A percentile compares a stretch with the other conserved stretches of the same genome.
These are phyloP conservation scores for Fusarium sp. DNA, from an alignment of 2,329 filamentous ascomycete genomes.

Conservation along the genomic window DNA sequence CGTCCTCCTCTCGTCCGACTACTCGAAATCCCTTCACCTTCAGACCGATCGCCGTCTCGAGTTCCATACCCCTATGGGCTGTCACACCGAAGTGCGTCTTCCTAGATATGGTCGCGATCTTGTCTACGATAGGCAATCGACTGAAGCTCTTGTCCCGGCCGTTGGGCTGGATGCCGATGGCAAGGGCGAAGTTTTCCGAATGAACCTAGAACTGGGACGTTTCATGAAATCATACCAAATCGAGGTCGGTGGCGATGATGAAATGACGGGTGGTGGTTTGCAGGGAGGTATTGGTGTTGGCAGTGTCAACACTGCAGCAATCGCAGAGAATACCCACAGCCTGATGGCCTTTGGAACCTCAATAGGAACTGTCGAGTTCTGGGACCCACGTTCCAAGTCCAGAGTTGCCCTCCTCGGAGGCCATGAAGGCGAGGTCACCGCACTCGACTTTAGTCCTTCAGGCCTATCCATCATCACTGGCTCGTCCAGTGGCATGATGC, in stretches of 20 bases:
- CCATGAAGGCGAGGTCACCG: slow-evolving; percentile 81
- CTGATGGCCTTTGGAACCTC: slow-evolving; percentile 94
- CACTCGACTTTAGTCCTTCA: slow-evolving; percentile 85
- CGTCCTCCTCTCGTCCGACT: slow-evolving; percentile 87
- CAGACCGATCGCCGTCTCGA: slow-evolving; percentile 93
- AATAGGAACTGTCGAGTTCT: slow-evolving; percentile 95
- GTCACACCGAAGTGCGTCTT: slow-evolving; percentile 89
- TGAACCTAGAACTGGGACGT: slow-evolving; percentile 91
- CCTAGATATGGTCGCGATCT: slow-evolving; percentile 94
- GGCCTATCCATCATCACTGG: slow-evolving; percentile 89
- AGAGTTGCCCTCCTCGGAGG: slow-evolving; percentile 81
- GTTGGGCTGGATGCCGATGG: slow-evolving; percentile 90
- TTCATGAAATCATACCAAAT: slow-evolving; percentile 96
- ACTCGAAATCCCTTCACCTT: slow-evolving; percentile 92
- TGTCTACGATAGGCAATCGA: slow-evolving; percentile 82
- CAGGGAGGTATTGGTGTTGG: slow-evolving; percentile 90
- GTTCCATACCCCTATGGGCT: slow-evolving; percentile 89
- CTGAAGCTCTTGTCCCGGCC: slow-evolving; percentile 87
- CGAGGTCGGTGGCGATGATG: slow-evolving; percentile 88
- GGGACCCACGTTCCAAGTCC: slow-evolving; percentile 88
- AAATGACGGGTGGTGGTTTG: slow-evolving; percentile 76
- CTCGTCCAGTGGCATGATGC: slow-evolving; percentile 87
- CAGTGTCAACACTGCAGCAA: slow-evolving; percentile 86
- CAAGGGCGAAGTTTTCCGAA: slow-evolving; percentile 89
- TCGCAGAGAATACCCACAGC: slow-evolving; percentile 91